A percentile compares a stretch with the other conserved stretches of the same genome.
Evolutionary conservation across 495 filamentous ascomycete species (phyloP).

Genomic region (Aspergillus cavernicola): DNA sequence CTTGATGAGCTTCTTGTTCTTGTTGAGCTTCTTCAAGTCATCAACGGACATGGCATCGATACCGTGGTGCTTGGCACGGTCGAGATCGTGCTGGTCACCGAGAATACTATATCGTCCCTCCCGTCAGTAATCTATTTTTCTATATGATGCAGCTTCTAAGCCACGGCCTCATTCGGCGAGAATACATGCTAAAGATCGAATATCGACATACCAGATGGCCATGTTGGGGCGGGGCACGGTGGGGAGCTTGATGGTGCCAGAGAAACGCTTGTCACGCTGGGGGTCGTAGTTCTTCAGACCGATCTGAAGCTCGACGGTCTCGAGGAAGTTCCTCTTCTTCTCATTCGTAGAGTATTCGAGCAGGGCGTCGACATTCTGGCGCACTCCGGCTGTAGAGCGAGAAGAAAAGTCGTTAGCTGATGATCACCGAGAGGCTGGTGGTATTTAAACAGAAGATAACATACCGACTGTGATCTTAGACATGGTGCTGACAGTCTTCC

Average conservation of each 20-base stretch:
- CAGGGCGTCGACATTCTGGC: conserved; percentile 83
- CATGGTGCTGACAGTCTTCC: conserved; percentile 65
- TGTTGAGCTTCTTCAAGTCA: conserved; percentile 99
- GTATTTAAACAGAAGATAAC: conserved; percentile 26
- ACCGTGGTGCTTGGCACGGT: conserved; percentile 96
- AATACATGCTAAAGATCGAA: too few relatives aligned
- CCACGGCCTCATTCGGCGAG: too few relatives aligned
- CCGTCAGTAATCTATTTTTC: conserved; percentile 13
- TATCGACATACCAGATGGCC: conserved; percentile 72
- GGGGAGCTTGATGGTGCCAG: conserved; percentile 93
- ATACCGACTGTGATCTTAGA: conserved; percentile 85
- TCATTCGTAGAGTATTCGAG: conserved; percentile 92
- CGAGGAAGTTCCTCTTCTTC: conserved; percentile 99
- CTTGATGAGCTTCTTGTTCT: conserved; percentile 99
- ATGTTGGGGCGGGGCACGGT: conserved; percentile 87
- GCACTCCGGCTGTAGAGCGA: conserved; percentile 75
- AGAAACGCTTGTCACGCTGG: conserved; percentile 99
- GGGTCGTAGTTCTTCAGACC: conserved; percentile 99
- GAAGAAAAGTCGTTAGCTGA: conserved; percentile 24
- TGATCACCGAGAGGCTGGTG: too few relatives aligned
- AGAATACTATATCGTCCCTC: conserved; percentile 60
- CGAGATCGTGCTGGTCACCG: conserved; percentile 99
- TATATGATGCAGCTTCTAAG: too few relatives aligned
- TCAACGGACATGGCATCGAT: conserved; percentile 96
- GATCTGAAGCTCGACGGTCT: conserved; percentile 90